Base-by-base conservation (phyloP, 805 yeast genomes). In the Wickerhamomyces sydowiorum region DNA sequence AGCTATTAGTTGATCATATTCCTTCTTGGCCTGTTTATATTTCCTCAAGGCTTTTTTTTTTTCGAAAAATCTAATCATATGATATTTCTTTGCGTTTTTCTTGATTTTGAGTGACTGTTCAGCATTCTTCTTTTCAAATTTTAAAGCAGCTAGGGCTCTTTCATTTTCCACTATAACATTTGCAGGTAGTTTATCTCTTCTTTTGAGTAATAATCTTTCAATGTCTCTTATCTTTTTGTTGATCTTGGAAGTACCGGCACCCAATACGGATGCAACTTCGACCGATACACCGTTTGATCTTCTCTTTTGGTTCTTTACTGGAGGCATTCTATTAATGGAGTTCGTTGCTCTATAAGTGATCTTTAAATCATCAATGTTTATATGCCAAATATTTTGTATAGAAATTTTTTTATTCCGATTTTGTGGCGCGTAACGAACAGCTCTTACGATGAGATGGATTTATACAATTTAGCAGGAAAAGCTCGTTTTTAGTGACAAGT, bases 31-130 rank as follows among this genome's bases (percentile, higher is more conserved):
- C 43, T 69, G 66, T 49, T 82, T 84, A 56, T 86, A 77, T 44
- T 69, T 75, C 57, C 96, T 75, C 21, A 77, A 51, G 1, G 96
- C 93, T 71, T 89, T 90, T 66, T 88, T 87, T 57, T 75, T 78
- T 62, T 90, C 98, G 48, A 93, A 87, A 59, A 93, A 93, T 50
- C 91, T 75, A 38, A 93, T 88, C 90, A 88, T 89, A 59, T 88
- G 96, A 60, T 93, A 93, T 64, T 82, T 86, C 51, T 80, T 75
- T 12, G 87, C 77, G 31, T 70, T 64, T 40, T 73, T 70, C 48
- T 71, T 74, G 15, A 76, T 74, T 49, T 67, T 70, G 37, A 67
- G 64, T 24, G 64, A 63, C 30, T 61, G 46, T 45, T 72, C 70
- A 15, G 76, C 74, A 32, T 69, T 68, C 37, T 67, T 67, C 41